These are phyloP conservation scores for Fragaria ananassa DNA, from an alignment of 306 rosid genomes.

Conservation along the genomic window DNA sequence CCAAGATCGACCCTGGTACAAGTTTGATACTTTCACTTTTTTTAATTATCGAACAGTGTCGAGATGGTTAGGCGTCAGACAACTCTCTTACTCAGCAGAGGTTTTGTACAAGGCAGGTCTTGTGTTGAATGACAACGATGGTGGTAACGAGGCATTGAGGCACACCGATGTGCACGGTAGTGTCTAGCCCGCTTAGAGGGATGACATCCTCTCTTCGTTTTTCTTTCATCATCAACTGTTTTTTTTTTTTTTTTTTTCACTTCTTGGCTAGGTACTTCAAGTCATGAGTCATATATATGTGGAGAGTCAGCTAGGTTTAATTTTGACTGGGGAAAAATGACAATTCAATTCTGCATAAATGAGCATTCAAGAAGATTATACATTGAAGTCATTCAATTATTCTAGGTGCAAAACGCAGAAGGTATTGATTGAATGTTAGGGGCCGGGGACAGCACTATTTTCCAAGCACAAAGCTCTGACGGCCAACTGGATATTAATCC, in stretches of 20 bases:
- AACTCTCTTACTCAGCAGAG: no score
- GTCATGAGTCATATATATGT: neutral
- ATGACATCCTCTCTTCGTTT: neutral
- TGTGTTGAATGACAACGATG: neutral
- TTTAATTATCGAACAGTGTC: neutral
- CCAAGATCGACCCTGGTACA: neutral
- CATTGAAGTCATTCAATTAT: conserved; percentile 1
- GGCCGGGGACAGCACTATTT: neutral
- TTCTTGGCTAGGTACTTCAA: neutral
- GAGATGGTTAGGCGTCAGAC: neutral
- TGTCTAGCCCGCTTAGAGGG: neutral
- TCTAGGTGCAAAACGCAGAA: neutral
- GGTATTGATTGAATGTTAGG: neutral
- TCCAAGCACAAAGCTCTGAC: neutral
- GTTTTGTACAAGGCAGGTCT: neutral
- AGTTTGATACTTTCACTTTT: neutral
- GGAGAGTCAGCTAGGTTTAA: neutral
- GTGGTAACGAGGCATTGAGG: neutral
- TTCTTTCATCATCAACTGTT: neutral
- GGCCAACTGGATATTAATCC: neutral
- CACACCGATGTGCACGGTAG: no score
- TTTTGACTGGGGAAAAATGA: neutral
- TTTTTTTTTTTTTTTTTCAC: no score
- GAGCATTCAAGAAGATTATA: neutral
- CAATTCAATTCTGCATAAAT: neutral